Evolutionary conservation across 2,329 filamentous ascomycete species (phyloP), one percentile per base, ranked within the genome.

Genomic region (Arthroderma sp.): DNA sequence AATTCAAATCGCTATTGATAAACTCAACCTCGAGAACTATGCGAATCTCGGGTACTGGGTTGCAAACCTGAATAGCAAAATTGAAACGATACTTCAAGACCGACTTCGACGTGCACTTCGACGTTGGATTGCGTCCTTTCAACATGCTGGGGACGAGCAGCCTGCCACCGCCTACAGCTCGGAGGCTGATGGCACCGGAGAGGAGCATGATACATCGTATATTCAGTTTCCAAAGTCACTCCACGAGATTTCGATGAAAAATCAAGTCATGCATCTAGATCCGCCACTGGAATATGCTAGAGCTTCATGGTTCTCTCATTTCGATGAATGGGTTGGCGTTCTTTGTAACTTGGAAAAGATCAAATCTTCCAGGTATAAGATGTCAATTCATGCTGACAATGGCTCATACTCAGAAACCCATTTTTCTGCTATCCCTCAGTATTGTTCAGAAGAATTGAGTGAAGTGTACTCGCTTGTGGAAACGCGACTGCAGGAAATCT

Each of bases 241-340:
- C 15, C 88, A 96, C 64, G 93, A 98, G 69, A 86, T 99, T 56
- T 93, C 89, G 4, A 98, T 98, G 89, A 87, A 88, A 33, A 97
- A 97, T 66, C 93, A 98, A 71, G 87, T 96, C 63, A 95, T 99
- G 63, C 95, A 95, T 67, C 81, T 98, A 25, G 93, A 96, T 56
- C 94, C 93, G 2, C 93, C 93, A 4, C 77, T 97, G 55, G 90
- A 95, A 68, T 93, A 85, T 69, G 91, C 93, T 15, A 83, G 91
- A 63, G 91, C 91, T 11, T 91, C 86, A 68, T 99, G 94, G 93
- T 88, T 95, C 67, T 79, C 86, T 17, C 91, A 96, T 64, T 79
- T 99, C 41, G 91, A 97, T 65, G 82, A 89, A 35, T 98, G 93
- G 93, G 81, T 98, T 37, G 91, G 88, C 39, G 81, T 94, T 59